These are phyloP conservation scores for Trichophyton equinum DNA, from an alignment of 2,329 filamentous ascomycete species.

Conservation along the genomic window DNA sequence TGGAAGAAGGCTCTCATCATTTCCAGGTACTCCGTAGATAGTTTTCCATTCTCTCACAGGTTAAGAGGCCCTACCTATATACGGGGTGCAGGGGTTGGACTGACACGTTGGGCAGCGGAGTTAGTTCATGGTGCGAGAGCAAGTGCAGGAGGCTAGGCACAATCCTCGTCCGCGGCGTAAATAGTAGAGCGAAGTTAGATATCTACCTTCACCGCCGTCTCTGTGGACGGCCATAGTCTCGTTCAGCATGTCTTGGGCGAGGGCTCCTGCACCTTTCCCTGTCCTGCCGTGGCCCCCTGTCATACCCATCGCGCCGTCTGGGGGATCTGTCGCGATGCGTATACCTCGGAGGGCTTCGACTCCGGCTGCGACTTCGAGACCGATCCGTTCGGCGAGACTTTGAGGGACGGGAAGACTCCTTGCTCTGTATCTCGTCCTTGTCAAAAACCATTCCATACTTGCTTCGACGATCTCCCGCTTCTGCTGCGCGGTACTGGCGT, in stretches of 20 bases:
- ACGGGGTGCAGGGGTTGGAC: background rate
- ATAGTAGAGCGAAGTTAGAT: background rate
- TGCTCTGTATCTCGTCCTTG: constrained; percentile 51
- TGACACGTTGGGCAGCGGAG: background rate
- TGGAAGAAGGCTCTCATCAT: no score
- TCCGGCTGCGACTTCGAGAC: constrained; percentile 29
- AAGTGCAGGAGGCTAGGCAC: background rate
- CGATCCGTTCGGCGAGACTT: constrained; percentile 11
- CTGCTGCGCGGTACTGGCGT: constrained; percentile 70
- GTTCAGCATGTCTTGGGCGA: constrained; percentile 15
- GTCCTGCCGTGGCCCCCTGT: background rate
- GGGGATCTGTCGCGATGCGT: constrained; percentile 20
- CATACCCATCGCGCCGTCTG: constrained; percentile 22
- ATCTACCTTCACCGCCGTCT: background rate
- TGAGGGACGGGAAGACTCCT: constrained; percentile 14
- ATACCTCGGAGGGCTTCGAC: constrained; percentile 31
- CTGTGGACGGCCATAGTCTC: background rate
- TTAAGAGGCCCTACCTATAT: background rate
- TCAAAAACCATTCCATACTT: constrained; percentile 74
- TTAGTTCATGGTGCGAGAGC: background rate
- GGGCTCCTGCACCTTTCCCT: constrained; percentile 12
- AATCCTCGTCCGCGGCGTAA: background rate
- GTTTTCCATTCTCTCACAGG: background rate
- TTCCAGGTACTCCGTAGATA: background rate
- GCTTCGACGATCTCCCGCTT: constrained; percentile 35